Evolutionary conservation across 148 eudicot genomes (phyloP).

Genomic region (Talinum fruticosum): DNA sequence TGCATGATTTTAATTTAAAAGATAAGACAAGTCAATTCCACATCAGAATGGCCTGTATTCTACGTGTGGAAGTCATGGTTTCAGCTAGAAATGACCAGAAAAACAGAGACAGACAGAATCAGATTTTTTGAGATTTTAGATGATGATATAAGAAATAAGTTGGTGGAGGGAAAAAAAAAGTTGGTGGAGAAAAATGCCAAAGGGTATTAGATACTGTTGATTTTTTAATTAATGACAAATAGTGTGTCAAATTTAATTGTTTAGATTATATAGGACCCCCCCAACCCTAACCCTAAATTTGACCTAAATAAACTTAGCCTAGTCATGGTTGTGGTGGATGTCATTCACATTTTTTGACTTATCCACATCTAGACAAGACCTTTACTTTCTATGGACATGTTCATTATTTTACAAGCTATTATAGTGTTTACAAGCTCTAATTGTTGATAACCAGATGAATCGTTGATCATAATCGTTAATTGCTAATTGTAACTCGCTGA

Average conservation of each 20-base stretch:
- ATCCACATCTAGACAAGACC: not conserved
- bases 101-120: not conserved
- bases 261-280: too few species aligned
- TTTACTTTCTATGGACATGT: not conserved
- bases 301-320: not conserved
- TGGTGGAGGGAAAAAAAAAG: not conserved
- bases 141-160: not conserved
- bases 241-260: too few species aligned
- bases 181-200: not conserved
- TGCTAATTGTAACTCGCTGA: too few species aligned
- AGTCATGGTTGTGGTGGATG: not conserved
- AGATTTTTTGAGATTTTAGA: too few species aligned
- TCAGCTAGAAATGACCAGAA: not conserved
- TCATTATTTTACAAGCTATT: too few species aligned
- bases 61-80: not conserved
- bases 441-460: too few species aligned
- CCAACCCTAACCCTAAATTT: too few species aligned
- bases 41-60: not conserved
- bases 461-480: too few species aligned
- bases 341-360: not conserved
- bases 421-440: too few species aligned
- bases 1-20: not conserved
- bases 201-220: too few species aligned
- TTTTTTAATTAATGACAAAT: too few species aligned
- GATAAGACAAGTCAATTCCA: slow-evolving; percentile 1